Evolutionary conservation across 805 yeast genomes (phyloP).

Genomic region (Ogataea methylovora): DNA sequence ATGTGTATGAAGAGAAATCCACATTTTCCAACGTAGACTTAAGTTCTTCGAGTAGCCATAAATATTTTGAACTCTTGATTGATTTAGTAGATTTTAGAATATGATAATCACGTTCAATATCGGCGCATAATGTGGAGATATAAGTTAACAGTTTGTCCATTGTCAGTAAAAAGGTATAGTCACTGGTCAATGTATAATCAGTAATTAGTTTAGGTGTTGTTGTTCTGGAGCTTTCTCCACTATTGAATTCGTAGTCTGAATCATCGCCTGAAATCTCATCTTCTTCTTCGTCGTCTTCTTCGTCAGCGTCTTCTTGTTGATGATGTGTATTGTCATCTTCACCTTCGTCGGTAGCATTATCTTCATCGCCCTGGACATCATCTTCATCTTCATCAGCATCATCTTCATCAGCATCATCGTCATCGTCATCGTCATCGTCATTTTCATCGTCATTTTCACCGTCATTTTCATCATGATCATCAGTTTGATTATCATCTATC

Average conservation of each 20-base stretch:
- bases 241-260: conserved; percentile 1
- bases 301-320: conserved; percentile 12
- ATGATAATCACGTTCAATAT: conserved; percentile 23
- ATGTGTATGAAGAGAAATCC: conserved; percentile 7
- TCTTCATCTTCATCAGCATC: conserved; percentile 13
- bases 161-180: conserved; percentile 1
- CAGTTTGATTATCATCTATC: not conserved
- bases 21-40: conserved; percentile 15
- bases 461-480: conserved; percentile 6
- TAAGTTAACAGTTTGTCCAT: conserved; percentile 7
- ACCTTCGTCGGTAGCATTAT: conserved; percentile 17
- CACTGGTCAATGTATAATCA: not conserved
- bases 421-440: conserved; percentile 12
- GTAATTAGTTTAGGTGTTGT: not conserved
- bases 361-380: conserved; percentile 17
- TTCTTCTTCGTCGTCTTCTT: conserved; percentile 20
- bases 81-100: conserved; percentile 15
- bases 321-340: conserved; percentile 7
- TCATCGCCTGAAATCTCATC: conserved; percentile 19
- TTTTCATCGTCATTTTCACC: conserved; percentile 10
- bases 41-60: conserved; percentile 22
- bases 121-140: conserved; percentile 13
- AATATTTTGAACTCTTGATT: conserved; percentile 17
- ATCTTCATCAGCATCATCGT: conserved; percentile 14
- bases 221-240: not conserved